Evolutionary conservation across 2,329 filamentous ascomycete genomes (phyloP).

Genomic region (Raffaelea ambrosiae): DNA sequence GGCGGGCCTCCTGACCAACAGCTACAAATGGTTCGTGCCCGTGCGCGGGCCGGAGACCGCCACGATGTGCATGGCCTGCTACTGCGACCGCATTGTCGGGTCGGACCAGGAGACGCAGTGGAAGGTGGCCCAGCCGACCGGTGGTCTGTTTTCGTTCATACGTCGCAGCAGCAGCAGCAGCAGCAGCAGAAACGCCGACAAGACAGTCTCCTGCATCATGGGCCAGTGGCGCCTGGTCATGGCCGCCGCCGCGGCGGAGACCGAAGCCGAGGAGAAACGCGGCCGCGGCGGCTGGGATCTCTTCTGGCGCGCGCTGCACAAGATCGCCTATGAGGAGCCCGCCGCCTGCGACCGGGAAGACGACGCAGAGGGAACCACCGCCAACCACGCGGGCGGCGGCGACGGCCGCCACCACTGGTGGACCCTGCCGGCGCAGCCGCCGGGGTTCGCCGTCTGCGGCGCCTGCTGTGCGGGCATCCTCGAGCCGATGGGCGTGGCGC

Average conservation of each 20-base stretch:
- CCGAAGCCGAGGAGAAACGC: conserved; percentile 21
- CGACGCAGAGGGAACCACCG: too few relatives aligned
- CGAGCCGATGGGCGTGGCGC: conserved; percentile 20
- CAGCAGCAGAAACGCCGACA: too few relatives aligned
- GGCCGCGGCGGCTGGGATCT: too few relatives aligned
- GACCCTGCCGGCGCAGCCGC: conserved; percentile 21
- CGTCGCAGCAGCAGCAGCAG: too few relatives aligned
- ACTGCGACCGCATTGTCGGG: conserved; percentile 24
- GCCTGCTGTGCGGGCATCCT: conserved; percentile 25
- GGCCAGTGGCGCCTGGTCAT: conserved; percentile 21
- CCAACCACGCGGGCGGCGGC: too few relatives aligned
- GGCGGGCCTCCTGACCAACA: not conserved
- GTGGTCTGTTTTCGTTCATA: too few relatives aligned
- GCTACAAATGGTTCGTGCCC: not conserved
- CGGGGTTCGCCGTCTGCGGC: conserved; percentile 25
- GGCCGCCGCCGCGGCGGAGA: conserved; percentile 20
- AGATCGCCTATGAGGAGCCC: conserved; percentile 17
- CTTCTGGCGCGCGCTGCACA: conserved; percentile 24
- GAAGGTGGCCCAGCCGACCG: conserved; percentile 7
- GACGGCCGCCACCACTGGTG: conserved; percentile 24
- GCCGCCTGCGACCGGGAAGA: too few relatives aligned
- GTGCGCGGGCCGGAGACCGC: too few relatives aligned
- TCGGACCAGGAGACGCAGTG: conserved; percentile 14
- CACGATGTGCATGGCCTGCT: conserved; percentile 17
- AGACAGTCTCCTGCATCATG: conserved; percentile 12